Evolutionary conservation across 176 grass and related monocot genomes (phyloP), one percentile per base, ranked within the genome.

Genomic region (Phoenix dactylifera): DNA sequence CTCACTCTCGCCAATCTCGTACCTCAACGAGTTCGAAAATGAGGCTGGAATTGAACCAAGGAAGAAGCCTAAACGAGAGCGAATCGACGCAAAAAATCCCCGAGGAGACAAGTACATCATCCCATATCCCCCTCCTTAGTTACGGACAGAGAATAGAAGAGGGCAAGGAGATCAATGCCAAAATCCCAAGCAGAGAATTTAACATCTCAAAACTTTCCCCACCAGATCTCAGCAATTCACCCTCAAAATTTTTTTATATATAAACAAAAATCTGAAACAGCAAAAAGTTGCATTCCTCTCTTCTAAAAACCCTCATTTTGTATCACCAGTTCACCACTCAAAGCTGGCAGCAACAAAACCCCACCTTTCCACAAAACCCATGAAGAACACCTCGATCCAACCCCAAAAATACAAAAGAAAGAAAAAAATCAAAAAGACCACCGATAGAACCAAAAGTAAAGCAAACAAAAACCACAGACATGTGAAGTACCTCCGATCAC

Each of bases 311-410:
- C 14, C 49, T 50, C 39, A 62, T 56, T 61, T 66, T 63, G 35
- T 10, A 28, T 59, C 24, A 39, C 68, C 53, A 67, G 59, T 71
- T 59, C 24, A 39, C 68, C 53, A 67, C 64, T 71, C 71, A 54
- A 71, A 52, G 50, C 19, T 10, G 58, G 2, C 15, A 30, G 24
- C 23, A 50, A 17, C 32, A 28, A 55, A 68, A 63, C 56, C 24
- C 15, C 60, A 63, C 15, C 19, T 54, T 18, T 58, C 14, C 51
- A 58, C 18, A 30, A 49, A 10, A 55, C 9, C 18, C 17, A 20
- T 18, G 16, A 26, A 35, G 58, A 60, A 26, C 16, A 44, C 9
- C 35, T 44, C 35, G 35, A 44, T 44, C 10, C 10, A 44, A 12
- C 2, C 35, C 35, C 35, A 9, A 44, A 44, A 44, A 44, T 12